Conservation (phyloP, 495 filamentous ascomycete genomes). For the Friedmanniomyces endolithicus region DNA sequence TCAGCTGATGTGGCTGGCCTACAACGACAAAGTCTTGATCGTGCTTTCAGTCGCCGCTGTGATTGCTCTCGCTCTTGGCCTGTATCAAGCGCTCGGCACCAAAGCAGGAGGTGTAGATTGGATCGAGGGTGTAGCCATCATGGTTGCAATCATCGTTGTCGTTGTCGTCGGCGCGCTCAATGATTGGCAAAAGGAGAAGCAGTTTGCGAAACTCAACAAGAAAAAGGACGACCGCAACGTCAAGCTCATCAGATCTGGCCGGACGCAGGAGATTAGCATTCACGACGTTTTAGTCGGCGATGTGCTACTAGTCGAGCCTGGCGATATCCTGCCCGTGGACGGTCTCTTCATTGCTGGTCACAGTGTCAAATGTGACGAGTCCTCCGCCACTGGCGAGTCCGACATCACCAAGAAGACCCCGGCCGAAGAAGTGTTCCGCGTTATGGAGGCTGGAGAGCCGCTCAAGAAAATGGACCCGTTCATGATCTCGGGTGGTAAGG, state of each 20-base stretch:
- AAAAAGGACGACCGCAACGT: conserved; percentile 45
- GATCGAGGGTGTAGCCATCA: conserved; percentile 39
- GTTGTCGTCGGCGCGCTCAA: conserved; percentile 35
- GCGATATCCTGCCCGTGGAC: conserved; percentile 54
- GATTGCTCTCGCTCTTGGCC: conserved; percentile 72
- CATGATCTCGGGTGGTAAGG: conserved; percentile 82
- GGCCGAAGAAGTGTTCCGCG: conserved; percentile 64
- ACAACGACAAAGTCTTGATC: conserved; percentile 73
- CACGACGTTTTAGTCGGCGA: conserved; percentile 76
- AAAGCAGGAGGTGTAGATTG: conserved; percentile 31
- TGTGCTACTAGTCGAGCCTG: conserved; percentile 72
- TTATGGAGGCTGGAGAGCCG: conserved; percentile 62
- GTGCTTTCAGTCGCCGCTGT: conserved; percentile 65
- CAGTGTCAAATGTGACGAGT: conserved; percentile 54
- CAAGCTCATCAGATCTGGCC: conserved; percentile 66
- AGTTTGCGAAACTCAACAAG: conserved; percentile 37
- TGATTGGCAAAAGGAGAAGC: conserved; percentile 37
- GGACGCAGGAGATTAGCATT: conserved; percentile 62
- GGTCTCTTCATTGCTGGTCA: conserved; percentile 33
- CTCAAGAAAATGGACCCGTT: conserved; percentile 85
- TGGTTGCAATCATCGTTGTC: conserved; percentile 35
- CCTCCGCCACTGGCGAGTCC: conserved; percentile 56
- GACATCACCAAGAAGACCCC: conserved; percentile 53
- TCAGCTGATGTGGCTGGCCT: conserved; percentile 66
- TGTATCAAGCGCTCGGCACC: conserved; percentile 48